phyloP scores from a whole-genome alignment of 164 flowering plant species.

The Platanus orientalis region DNA sequence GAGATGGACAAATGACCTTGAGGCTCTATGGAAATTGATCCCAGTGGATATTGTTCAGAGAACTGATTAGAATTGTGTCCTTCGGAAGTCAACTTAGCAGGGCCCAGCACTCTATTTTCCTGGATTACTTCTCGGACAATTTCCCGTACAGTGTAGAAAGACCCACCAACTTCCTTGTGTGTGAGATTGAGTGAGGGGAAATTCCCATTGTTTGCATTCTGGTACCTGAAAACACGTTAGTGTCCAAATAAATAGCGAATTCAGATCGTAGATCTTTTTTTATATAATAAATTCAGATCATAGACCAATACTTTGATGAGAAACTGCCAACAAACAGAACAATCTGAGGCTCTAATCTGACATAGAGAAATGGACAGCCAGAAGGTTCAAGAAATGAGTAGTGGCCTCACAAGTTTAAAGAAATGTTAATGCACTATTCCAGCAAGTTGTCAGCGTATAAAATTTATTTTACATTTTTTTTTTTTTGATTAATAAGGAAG shows the following conservation, averaged over 20 bases:
- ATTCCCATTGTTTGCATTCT: conserved; percentile 57
- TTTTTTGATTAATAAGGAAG: too few species aligned
- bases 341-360: background rate
- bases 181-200: conserved; percentile 88
- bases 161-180: conserved; percentile 96
- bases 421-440: too few species aligned
- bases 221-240: conserved; percentile 53
- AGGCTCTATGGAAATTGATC: conserved; percentile 46
- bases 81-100: conserved; percentile 44
- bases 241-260: conserved; percentile 6
- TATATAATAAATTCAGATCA: background rate
- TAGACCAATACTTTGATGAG: background rate
- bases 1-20: conserved; percentile 18
- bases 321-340: background rate
- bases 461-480: too few species aligned
- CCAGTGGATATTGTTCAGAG: conserved; percentile 38
- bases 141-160: conserved; percentile 89
- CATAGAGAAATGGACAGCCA: background rate
- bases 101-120: conserved; percentile 83
- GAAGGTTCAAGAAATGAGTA: too few species aligned
- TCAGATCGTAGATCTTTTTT: background rate
- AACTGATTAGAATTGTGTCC: conserved; percentile 25
- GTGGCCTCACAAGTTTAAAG: too few species aligned
- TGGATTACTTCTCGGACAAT: conserved; percentile 88
- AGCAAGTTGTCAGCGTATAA: too few species aligned